These are phyloP conservation scores for Penicillium longicatenatum DNA, from an alignment of 495 filamentous ascomycete genomes.

Conservation along the genomic window DNA sequence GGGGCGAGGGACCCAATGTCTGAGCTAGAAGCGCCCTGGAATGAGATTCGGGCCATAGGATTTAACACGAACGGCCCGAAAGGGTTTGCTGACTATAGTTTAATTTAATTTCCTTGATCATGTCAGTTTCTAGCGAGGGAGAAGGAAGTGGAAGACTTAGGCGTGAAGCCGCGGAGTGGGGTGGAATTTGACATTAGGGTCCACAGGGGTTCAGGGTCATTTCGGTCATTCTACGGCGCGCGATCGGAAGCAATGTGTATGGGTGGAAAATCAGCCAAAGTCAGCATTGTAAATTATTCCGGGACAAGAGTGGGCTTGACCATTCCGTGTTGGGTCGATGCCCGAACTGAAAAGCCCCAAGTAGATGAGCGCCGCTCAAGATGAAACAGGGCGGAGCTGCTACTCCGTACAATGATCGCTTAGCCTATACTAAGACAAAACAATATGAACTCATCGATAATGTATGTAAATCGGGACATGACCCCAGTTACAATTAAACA, in stretches of 20 bases:
- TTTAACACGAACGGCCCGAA: constrained; percentile 13
- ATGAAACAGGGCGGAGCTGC: constrained; percentile 27
- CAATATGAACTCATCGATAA: background rate
- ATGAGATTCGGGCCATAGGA: constrained; percentile 10
- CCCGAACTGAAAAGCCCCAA: constrained; percentile 17
- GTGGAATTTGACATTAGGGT: constrained; percentile 10
- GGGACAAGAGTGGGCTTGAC: constrained; percentile 17
- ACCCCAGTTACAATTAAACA: background rate
- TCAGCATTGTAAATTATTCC: constrained; percentile 20
- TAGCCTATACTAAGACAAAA: background rate
- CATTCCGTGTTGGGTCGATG: constrained; percentile 14
- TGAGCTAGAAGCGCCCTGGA: background rate
- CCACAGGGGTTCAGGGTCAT: constrained; percentile 18
- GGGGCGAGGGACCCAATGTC: constrained; percentile 4
- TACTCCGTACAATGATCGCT: background rate
- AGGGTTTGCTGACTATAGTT: constrained; percentile 5
- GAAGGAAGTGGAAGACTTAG: background rate
- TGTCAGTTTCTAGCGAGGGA: background rate
- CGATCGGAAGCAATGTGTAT: constrained; percentile 1
- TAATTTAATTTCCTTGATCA: constrained; percentile 10
- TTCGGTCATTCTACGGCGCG: constrained; percentile 1
- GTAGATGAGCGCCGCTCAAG: constrained; percentile 23
- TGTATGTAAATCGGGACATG: background rate
- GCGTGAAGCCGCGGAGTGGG: constrained; percentile 1
- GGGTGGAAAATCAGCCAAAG: constrained; percentile 13